Percentiles rank a stretch among this genome's conserved stretches.
Evolutionary conservation across 2,329 filamentous ascomycete species (phyloP).

Genomic region (Fusarium verticillioides): DNA sequence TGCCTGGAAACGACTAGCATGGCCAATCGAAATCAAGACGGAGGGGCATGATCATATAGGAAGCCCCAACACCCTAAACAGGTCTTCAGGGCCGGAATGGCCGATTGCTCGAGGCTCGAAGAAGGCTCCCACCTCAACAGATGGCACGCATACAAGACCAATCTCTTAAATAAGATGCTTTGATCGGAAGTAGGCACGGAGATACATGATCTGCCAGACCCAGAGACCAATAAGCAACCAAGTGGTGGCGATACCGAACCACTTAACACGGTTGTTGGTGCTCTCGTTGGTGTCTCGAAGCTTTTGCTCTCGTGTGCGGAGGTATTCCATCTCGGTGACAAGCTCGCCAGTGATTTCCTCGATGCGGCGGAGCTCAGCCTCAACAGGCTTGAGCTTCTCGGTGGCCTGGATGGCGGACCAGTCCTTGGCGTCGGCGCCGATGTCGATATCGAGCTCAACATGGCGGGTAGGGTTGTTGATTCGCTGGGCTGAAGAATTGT

Average conservation of each 20-base stretch:
- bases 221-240: slow-evolving; percentile 89
- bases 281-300: slow-evolving; percentile 99
- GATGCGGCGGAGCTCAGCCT: slow-evolving; percentile 91
- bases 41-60: not conserved
- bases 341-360: slow-evolving; percentile 92
- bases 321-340: slow-evolving; percentile 95
- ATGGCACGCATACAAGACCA: slow-evolving; percentile 33
- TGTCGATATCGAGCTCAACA: slow-evolving; percentile 93
- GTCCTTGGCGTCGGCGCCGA: slow-evolving; percentile 96
- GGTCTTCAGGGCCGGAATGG: slow-evolving; percentile 11
- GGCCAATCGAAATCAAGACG: slow-evolving; percentile 23
- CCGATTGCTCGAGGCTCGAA: slow-evolving; percentile 13
- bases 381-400: slow-evolving; percentile 97
- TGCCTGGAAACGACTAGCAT: slow-evolving; percentile 38
- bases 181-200: slow-evolving; percentile 92
- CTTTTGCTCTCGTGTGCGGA: slow-evolving; percentile 90
- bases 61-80: slow-evolving; percentile 1
- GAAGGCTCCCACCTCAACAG: slow-evolving; percentile 4
- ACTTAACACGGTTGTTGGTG: slow-evolving; percentile 98
- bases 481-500: slow-evolving; percentile 38
- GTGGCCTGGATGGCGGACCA: slow-evolving; percentile 96
- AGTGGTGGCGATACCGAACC: slow-evolving; percentile 96
- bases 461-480: slow-evolving; percentile 67
- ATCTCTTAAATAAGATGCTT: slow-evolving; percentile 54
- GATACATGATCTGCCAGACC: slow-evolving; percentile 97